Base-by-base conservation (phyloP, 1,284 basidiomycete species). In the Marasmius oreades region DNA sequence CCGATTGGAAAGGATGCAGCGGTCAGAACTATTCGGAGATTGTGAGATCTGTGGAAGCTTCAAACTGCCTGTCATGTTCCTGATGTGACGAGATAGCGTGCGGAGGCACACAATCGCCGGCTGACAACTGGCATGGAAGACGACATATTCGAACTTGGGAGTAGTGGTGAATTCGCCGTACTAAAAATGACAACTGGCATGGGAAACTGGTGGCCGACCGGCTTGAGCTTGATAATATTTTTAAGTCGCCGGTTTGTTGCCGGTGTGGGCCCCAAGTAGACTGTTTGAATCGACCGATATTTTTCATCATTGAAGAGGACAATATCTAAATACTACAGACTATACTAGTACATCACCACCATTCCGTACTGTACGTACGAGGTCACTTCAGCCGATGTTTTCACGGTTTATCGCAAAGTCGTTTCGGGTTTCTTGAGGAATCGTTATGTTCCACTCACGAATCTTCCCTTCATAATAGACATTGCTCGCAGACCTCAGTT, bases 391-490 rank as follows among this genome's bases (percentile, higher is more conserved):
- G 36, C 36, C 36, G 24, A 48, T 23, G 23, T 51, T 51, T 36
- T 51, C 50, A n/a, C 34, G 20, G 22, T 33, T 18, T n/a, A 18
- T 23, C 26, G 20, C 16, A 33, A 52, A 52, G 22, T 52, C 51
- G n/a, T 20, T 12, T 11, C 51, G 34, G 20, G 51, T 39, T 16
- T 52, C 51, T 18, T 18, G 22, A 7, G 51, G 51, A 14, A 52
- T 23, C 51, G 51, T 52, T 12, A 52, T 39, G 23, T 52, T 52
- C 51, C 51, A 52, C 6, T 12, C 51, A 4, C 12, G 22, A 37
- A 52, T 11, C 51, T 36, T 37, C 34, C 23, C 14, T 26, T 42
- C 37, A 18, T 39, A 52, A 33, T 52, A 16, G n/a, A 52, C n/a
- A 22, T 52, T 18, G 16, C 31, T 52, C 4, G 28, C 51, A 37